Evolutionary conservation across 495 filamentous ascomycete species (phyloP), one percentile per base, ranked within the genome.

Genomic region (Penicillium canariense): DNA sequence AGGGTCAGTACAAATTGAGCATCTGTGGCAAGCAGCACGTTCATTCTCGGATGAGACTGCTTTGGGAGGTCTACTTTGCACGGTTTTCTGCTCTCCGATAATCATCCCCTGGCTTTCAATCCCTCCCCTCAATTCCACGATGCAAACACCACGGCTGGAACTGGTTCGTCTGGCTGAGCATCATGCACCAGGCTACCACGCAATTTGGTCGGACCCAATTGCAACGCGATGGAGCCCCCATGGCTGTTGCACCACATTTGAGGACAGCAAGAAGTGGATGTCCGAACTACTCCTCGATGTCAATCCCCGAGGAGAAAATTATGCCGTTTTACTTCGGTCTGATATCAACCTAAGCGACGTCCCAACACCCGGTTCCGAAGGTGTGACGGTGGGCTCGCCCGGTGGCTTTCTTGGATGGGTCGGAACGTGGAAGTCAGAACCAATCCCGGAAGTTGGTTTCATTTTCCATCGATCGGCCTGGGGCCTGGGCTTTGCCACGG

Each of bases 401-500:
- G 55, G 55, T 22, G 26, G 8, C 0, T 55, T 56, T 40, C 28
- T 59, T 5, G 52, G 50, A 22, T 54, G 43, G 35, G 43, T 59
- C 18, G 56, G 56, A 4, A 58, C 57, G n/a, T 53, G 56, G 56
- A 35, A 18, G 25, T 32, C 50, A 23, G 36, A 55, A 0, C 62
- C 62, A 0, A 18, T 52, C 5, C 60, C 70, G 0, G 62, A 72
- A 50, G 47, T 72, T 14, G 66, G 69, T 4, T 69, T 66, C 32
- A 62, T 63, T 15, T 69, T 68, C 15, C 55, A 66, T 36, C 60
- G 51, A n/a, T 47, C 46, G 5, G 56, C 44, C 1, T 71, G 64
- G 69, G 69, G 69, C 2, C 31, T 56, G 11, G 71, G 71, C 1
- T 68, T 65, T 48, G 69, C 69, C 4, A 67, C 63, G 0, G 68